Evolutionary conservation across 2,329 filamentous ascomycete species (phyloP).

Genomic region (Talaromyces piceae): DNA sequence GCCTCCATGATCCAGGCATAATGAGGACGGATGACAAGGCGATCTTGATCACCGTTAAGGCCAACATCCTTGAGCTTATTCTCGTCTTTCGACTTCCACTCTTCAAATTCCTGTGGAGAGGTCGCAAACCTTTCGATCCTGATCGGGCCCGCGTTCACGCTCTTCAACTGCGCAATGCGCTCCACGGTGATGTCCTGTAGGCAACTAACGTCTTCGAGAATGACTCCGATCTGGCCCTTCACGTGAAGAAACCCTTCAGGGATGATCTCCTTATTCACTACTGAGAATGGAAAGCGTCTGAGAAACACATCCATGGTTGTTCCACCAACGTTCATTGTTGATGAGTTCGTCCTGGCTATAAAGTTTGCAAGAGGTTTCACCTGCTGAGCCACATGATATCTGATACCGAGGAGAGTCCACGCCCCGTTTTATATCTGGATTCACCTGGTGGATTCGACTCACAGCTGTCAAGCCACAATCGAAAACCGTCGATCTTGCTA

Average conservation of each 20-base stretch:
- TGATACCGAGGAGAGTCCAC: no score
- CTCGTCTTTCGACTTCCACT: background rate
- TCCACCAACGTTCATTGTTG: no score
- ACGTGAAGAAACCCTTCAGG: background rate
- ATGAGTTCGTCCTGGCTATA: no score
- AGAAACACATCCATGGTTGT: no score
- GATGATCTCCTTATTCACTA: background rate
- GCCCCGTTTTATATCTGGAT: no score
- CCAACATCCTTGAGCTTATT: background rate
- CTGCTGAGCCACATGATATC: no score
- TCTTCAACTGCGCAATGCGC: background rate
- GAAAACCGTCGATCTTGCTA: no score
- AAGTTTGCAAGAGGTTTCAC: no score
- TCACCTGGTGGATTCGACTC: no score
- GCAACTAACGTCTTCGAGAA: background rate
- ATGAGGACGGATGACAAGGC: background rate
- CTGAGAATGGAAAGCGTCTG: background rate
- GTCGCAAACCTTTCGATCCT: background rate
- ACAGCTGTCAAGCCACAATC: no score
- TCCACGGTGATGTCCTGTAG: background rate
- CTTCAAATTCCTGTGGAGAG: background rate
- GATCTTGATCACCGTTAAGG: background rate
- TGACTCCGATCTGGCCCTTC: background rate
- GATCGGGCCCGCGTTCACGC: background rate
- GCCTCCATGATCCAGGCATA: background rate